Evolutionary conservation across 768 basidiomycete genomes (phyloP).

Genomic region (Royoungia palumana): DNA sequence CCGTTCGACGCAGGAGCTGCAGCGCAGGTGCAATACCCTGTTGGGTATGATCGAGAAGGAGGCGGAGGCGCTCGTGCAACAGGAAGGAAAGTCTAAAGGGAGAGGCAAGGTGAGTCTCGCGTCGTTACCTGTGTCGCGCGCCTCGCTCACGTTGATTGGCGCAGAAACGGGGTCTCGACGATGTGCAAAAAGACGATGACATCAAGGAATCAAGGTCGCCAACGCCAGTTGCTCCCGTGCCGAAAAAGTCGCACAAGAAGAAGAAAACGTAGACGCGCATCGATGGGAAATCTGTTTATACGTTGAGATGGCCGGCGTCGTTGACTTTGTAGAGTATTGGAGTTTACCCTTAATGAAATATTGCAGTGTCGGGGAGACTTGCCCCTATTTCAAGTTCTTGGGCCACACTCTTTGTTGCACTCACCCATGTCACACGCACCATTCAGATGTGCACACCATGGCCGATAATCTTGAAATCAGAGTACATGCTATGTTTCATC

Average conservation of each 20-base stretch:
- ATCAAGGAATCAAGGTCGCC: slow-evolving; percentile 55
- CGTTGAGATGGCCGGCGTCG: background rate
- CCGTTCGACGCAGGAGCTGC: slow-evolving; percentile 83
- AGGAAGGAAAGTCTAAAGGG: slow-evolving; percentile 62
- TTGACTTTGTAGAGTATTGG: background rate
- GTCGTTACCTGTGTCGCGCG: background rate
- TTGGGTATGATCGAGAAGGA: slow-evolving; percentile 93
- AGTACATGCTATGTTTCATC: background rate
- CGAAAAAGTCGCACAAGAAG: slow-evolving; percentile 62
- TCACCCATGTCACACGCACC: too few relatives aligned
- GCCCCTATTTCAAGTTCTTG: too few relatives aligned
- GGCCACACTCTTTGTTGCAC: too few relatives aligned
- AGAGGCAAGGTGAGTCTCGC: slow-evolving; percentile 58
- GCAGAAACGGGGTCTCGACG: slow-evolving; percentile 73
- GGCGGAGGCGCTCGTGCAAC: slow-evolving; percentile 60
- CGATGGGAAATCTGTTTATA: background rate
- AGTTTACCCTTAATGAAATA: too few relatives aligned
- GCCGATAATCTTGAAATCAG: too few relatives aligned
- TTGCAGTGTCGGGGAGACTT: too few relatives aligned
- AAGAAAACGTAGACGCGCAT: slow-evolving; percentile 50
- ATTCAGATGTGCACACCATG: too few relatives aligned
- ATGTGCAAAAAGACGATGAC: slow-evolving; percentile 50
- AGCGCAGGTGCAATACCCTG: slow-evolving; percentile 83
- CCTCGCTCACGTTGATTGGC: slow-evolving; percentile 3
- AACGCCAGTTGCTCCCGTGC: slow-evolving; percentile 52